Evolutionary conservation across 148 eudicot genomes (phyloP).

Genomic region (Vaccinium myrtillus): DNA sequence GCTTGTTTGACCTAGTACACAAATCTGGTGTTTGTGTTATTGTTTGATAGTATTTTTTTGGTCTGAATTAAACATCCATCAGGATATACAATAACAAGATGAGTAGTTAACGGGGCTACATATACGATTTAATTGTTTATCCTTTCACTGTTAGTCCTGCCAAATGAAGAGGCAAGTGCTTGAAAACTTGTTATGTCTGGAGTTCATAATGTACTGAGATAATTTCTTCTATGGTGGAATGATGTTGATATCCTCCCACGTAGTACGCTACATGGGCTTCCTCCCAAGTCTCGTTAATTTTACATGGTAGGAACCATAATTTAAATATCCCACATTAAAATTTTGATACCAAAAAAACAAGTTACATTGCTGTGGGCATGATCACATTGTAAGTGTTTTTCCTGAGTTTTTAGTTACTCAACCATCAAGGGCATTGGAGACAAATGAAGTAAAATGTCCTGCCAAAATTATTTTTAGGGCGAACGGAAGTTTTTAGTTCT

Average conservation of each 20-base stretch:
- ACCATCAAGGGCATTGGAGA: not conserved
- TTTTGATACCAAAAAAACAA: not conserved
- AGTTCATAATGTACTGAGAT: not conserved
- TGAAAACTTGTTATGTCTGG: not conserved
- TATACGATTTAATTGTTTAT: not conserved
- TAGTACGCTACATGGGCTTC: not conserved
- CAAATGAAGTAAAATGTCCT: not conserved
- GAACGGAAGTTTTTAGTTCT: not conserved
- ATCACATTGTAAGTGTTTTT: not conserved
- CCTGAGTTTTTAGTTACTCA: not conserved
- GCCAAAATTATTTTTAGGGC: not conserved
- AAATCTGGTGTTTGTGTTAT: not conserved
- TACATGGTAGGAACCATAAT: not conserved
- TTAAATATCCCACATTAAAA: not conserved
- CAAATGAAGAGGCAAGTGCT: not conserved
- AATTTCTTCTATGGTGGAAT: not conserved
- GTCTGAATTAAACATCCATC: not conserved
- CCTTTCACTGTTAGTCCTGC: not conserved
- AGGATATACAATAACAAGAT: not conserved
- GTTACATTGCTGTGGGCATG: not conserved
- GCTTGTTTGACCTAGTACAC: not conserved
- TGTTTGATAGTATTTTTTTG: not conserved
- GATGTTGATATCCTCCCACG: not conserved
- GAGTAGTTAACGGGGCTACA: not conserved
- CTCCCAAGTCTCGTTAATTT: not conserved